These are phyloP conservation scores for Panellus pusillus DNA, from an alignment of 768 basidiomycete species.

Conservation along the genomic window DNA sequence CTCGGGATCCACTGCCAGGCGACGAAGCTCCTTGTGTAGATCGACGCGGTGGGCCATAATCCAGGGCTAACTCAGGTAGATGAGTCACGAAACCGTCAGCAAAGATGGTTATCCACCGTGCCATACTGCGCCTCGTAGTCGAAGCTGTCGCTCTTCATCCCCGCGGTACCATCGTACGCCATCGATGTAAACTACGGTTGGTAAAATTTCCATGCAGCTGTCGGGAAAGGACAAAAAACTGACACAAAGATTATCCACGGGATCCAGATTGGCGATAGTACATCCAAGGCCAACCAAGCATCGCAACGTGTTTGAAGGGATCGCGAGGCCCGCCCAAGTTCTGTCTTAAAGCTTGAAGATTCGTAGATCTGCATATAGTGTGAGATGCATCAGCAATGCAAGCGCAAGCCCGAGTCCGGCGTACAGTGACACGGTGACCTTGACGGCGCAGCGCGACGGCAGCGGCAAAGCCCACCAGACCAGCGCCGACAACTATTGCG, in stretches of 20 bases:
- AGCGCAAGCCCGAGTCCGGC: neutral
- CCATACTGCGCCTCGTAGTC: conserved; percentile 13
- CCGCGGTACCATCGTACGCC: conserved; percentile 12
- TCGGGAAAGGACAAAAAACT: neutral
- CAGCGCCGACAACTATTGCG: conserved; percentile 15
- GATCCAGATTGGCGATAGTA: conserved; percentile 1
- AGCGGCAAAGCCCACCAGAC: conserved; percentile 15
- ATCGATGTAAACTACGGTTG: conserved; percentile 17
- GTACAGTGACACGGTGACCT: conserved; percentile 7
- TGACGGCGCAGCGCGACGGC: conserved; percentile 14
- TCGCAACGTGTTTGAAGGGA: conserved; percentile 14
- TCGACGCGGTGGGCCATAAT: conserved; percentile 18
- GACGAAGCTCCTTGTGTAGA: conserved; percentile 12
- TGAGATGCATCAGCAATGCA: neutral
- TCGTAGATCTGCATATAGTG: conserved; percentile 9
- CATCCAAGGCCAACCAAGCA: conserved; percentile 12
- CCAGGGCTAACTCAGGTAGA: conserved; percentile 15
- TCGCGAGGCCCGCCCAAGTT: conserved; percentile 17
- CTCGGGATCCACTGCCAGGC: conserved; percentile 1
- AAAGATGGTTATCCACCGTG: conserved; percentile 2
- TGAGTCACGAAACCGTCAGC: too few relatives aligned
- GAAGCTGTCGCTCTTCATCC: conserved; percentile 9
- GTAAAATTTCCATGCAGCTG: neutral
- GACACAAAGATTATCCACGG: conserved; percentile 15
- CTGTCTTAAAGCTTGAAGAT: conserved; percentile 12